Evolutionary conservation across 768 basidiomycete genomes (phyloP), one percentile per base, ranked within the genome.

Genomic region (Leccinum variicolor): DNA sequence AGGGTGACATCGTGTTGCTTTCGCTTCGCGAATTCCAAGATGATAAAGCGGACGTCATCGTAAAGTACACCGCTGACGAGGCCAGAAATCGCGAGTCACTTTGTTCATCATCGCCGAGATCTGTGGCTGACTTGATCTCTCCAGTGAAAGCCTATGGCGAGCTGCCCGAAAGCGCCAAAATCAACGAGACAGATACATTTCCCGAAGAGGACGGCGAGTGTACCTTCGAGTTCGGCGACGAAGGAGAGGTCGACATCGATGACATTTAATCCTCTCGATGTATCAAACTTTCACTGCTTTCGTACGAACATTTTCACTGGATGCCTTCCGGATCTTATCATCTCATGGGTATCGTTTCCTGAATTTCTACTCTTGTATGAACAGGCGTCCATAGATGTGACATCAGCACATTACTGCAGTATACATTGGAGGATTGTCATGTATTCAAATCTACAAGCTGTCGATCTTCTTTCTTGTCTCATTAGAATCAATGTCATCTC

Each of bases 1-100:
- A 97, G 67, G 96, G 96, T 68, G 96, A 98, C 69, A 98, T 98
- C 69, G 86, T 98, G 52, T 79, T 98, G 46, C 79, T 98, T 19
- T 98, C 94, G 28, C 81, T 99, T 50, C 92, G 97, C 62, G 97
- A 98, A 52, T 99, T 98, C 85, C 96, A 98, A 75, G 97, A 99
- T 66, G 94, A 92, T 77, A 98, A 98, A 75, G 97, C 95, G 19
- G 97, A 99, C 77, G 96, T 99, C 51, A 98, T 98, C 70, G 96
- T 98, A 68, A 97, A 97, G 76, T 99, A 98, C 75, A 97, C 95
- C 2, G 86, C 94, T 36, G 95, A 99, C 70, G 96, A 99, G 71
- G 92, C 92, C 46, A 82, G 92, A 60, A 92, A 89, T 72, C 62
- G 86, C 83, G 66, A 60, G 84, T 80, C 1, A 13, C n/a, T 14